Percentiles rank a stretch among this genome's conserved stretches.
These are phyloP conservation scores for Aureobasidium melanogenum DNA, from an alignment of 2,329 filamentous ascomycete genomes.

Conservation along the genomic window DNA sequence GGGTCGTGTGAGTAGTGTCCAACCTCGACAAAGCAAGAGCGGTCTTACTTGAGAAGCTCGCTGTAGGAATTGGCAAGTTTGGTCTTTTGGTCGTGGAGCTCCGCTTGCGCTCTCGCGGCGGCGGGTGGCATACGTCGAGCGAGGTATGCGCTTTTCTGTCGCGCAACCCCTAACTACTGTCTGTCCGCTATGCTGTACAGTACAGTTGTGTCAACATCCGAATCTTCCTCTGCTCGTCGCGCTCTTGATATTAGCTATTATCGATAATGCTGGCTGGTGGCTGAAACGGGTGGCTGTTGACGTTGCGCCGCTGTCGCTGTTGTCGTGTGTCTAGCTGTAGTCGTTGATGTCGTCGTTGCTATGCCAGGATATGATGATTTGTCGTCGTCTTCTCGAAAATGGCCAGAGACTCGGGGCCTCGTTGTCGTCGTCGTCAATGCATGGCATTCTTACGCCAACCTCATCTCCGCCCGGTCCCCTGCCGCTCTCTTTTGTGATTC, in stretches of 20 bases:
- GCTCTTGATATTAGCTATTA: neutral
- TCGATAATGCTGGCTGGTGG: neutral
- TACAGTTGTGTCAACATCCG: neutral
- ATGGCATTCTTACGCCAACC: neutral
- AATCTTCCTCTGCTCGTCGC: neutral
- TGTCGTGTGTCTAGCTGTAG: neutral
- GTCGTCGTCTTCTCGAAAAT: neutral
- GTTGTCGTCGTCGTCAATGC: neutral
- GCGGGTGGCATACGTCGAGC: constrained; percentile 23
- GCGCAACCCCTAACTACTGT: neutral
- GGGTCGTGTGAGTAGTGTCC: constrained; percentile 14
- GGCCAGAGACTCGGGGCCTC: neutral
- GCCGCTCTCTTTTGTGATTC: neutral
- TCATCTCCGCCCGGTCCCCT: constrained; percentile 8
- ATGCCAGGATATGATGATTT: neutral
- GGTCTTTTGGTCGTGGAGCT: constrained; percentile 27
- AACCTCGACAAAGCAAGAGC: neutral
- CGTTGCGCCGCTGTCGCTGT: neutral
- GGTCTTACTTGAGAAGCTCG: constrained; percentile 79
- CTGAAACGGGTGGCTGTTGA: neutral
- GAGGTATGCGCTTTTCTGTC: neutral
- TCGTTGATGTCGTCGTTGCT: neutral
- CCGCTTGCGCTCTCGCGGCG: constrained; percentile 24
- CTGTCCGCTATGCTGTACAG: neutral
- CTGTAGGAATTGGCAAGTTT: constrained; percentile 93